Conservation (phyloP, 768 basidiomycete genomes). For the Macrolepiota fuliginosa region DNA sequence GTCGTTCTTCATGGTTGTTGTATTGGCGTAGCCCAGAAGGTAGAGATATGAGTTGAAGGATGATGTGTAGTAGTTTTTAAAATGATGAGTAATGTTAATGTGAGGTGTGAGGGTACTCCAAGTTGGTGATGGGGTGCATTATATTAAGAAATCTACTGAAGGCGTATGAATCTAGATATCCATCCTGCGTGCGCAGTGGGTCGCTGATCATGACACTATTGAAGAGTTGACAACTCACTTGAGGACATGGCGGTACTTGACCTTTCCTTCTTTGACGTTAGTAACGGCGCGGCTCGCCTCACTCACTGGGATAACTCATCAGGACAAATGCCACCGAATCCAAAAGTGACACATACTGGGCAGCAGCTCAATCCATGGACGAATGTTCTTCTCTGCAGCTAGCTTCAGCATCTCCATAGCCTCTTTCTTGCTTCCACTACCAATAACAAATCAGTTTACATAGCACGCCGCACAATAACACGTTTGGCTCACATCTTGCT, state of each 20-base stretch:
- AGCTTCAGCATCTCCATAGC: constrained; percentile 59
- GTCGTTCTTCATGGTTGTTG: too few species aligned
- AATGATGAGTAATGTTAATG: too few species aligned
- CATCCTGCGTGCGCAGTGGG: background rate
- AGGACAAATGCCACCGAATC: background rate
- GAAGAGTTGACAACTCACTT: background rate
- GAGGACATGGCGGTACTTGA: background rate
- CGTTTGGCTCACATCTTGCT: constrained; percentile 24
- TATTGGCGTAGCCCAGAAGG: too few species aligned
- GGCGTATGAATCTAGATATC: background rate
- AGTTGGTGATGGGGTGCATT: too few species aligned
- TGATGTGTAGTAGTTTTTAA: too few species aligned
- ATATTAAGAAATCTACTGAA: background rate
- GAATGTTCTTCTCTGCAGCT: constrained; percentile 50
- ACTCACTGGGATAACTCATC: background rate
- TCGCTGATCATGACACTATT: background rate
- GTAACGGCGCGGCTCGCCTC: background rate
- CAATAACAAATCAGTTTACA: constrained; percentile 22
- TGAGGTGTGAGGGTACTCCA: too few species aligned
- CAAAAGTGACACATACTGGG: constrained; percentile 28
- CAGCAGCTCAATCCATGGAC: constrained; percentile 43
- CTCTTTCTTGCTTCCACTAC: constrained; percentile 57
- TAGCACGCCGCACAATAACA: background rate
- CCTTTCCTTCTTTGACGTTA: background rate
- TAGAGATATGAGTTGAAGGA: too few species aligned